Evolutionary conservation across 768 basidiomycete species (phyloP).

Genomic region (Dacryopinax primogenitus): DNA sequence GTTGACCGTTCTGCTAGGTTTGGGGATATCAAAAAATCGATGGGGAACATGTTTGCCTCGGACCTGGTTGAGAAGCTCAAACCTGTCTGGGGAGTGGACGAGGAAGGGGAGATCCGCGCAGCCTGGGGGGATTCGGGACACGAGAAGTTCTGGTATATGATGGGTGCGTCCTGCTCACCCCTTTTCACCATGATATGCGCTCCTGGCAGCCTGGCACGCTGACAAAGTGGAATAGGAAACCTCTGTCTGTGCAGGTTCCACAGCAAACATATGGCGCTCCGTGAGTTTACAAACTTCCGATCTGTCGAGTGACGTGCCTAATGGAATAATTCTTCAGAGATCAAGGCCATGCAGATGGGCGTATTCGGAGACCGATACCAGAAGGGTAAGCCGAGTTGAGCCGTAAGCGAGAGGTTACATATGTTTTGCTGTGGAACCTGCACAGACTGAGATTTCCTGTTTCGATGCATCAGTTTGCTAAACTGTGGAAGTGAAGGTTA

Average conservation of each 20-base stretch:
- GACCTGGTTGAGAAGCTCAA: slow-evolving; percentile 36
- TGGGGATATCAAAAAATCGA: slow-evolving; percentile 32
- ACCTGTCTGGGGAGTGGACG: slow-evolving; percentile 51
- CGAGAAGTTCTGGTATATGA: slow-evolving; percentile 44
- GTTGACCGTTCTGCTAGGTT: slow-evolving; percentile 28
- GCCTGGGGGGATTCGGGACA: slow-evolving; percentile 40
- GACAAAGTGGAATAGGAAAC: slow-evolving; percentile 34
- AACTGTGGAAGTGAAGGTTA: neutral
- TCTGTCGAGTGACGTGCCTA: neutral
- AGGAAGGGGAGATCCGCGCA: slow-evolving; percentile 49
- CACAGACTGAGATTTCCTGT: slow-evolving; percentile 45
- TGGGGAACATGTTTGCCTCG: slow-evolving; percentile 37
- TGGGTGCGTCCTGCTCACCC: slow-evolving; percentile 31
- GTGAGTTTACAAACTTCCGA: slow-evolving; percentile 31
- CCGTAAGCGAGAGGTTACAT: no score
- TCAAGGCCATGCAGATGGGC: no score
- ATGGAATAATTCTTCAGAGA: no score
- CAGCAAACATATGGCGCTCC: slow-evolving; percentile 52
- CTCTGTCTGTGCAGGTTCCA: slow-evolving; percentile 51
- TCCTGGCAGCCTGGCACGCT: neutral
- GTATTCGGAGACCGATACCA: no score
- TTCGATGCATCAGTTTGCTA: neutral
- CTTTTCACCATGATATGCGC: neutral
- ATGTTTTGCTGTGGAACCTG: slow-evolving; percentile 55
- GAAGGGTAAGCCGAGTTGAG: no score